These are phyloP conservation scores for Geranium incanum DNA, from an alignment of 441 rosid species.

Conservation along the genomic window DNA sequence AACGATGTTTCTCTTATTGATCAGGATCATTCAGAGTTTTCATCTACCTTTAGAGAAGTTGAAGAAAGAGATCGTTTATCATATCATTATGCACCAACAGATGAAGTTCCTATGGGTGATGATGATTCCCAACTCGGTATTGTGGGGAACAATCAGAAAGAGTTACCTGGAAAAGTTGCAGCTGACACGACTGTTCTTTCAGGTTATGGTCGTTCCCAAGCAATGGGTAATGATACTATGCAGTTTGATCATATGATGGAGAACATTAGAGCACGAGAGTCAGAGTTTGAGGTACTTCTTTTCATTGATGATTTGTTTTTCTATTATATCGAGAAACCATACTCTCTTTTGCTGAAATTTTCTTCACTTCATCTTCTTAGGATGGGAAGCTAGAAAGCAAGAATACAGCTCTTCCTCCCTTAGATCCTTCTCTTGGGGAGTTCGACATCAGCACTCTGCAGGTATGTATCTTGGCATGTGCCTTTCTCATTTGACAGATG, in stretches of 20 bases:
- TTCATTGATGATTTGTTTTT: slow-evolving; percentile 22
- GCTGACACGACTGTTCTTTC: slow-evolving; percentile 21
- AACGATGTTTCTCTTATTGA: slow-evolving; percentile 62
- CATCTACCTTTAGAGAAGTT: slow-evolving; percentile 30
- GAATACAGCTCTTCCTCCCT: slow-evolving; percentile 45
- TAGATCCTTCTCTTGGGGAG: slow-evolving; percentile 42
- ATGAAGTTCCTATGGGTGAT: slow-evolving; percentile 30
- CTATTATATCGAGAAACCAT: neutral
- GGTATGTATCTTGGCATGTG: slow-evolving; percentile 34
- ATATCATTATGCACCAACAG: slow-evolving; percentile 30
- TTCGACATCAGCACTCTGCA: slow-evolving; percentile 60
- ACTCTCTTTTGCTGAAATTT: slow-evolving; percentile 14
- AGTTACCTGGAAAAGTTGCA: slow-evolving; percentile 21
- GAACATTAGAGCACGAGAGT: slow-evolving; percentile 41
- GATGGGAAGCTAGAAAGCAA: slow-evolving; percentile 42
- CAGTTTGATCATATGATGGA: slow-evolving; percentile 57
- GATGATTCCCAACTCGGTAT: slow-evolving; percentile 35
- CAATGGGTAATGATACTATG: slow-evolving; percentile 44
- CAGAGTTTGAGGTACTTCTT: slow-evolving; percentile 53
- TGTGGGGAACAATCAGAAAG: slow-evolving; percentile 28
- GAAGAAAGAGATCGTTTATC: slow-evolving; percentile 27
- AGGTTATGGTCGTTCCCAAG: slow-evolving; percentile 33
- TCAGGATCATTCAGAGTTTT: slow-evolving; percentile 48
- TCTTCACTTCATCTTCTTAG: slow-evolving; percentile 36
- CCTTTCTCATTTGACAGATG: neutral